phyloP scores from a whole-genome alignment of 345 rosid species.

The Excoecaria agallocha region DNA sequence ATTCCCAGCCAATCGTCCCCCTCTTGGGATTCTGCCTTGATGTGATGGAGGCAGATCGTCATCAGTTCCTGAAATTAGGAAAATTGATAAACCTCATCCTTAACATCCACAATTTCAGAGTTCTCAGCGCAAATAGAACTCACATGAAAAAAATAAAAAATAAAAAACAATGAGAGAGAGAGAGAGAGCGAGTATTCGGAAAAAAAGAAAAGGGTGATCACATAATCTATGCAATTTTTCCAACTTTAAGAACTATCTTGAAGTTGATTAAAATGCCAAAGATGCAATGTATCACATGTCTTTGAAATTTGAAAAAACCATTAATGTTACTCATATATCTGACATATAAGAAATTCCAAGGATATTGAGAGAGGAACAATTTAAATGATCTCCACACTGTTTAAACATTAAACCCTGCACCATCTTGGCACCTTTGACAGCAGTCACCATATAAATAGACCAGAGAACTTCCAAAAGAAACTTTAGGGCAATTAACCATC shows the following conservation, averaged over 20 bases:
- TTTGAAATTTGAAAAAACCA: not conserved
- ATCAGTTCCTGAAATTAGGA: constrained; percentile 65
- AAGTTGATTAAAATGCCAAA: not conserved
- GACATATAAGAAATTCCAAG: not conserved
- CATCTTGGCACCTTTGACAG: not conserved
- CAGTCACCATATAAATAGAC: not conserved
- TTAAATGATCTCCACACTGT: constrained; percentile 2
- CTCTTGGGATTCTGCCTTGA: constrained; percentile 58
- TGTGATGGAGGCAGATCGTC: constrained; percentile 82
- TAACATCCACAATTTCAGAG: not conserved
- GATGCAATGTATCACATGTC: not conserved
- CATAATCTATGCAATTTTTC: constrained; percentile 1
- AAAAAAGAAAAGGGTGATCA: not conserved
- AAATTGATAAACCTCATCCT: not conserved
- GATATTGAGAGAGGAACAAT: not conserved
- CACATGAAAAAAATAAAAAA: not conserved
- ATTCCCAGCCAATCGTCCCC: constrained; percentile 58
- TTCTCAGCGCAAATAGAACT: not conserved
- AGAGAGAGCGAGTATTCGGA: no score
- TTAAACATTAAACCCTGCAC: not conserved
- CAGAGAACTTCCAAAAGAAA: not conserved
- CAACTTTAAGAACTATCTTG: not conserved
- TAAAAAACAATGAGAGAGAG: not conserved
- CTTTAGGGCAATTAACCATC: not conserved
- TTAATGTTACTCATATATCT: not conserved